Conservation (phyloP, 306 rosid genomes). For the Elaeagnus macrophylla region DNA sequence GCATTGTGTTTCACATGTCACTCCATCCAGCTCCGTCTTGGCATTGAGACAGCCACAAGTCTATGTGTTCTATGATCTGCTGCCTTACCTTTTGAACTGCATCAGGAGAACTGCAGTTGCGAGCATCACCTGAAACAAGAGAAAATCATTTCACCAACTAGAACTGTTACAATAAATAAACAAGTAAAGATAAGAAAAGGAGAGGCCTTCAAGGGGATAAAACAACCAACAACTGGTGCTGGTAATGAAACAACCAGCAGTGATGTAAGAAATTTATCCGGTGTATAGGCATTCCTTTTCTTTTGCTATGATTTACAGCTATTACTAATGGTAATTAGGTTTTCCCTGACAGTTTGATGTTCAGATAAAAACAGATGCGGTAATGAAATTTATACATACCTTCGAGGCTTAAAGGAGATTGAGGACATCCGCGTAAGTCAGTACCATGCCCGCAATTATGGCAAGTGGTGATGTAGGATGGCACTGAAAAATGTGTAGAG, state of each 20-base stretch:
- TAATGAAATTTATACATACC: conserved; percentile 33
- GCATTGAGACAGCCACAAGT: conserved; percentile 82
- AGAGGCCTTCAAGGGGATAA: too few relatives aligned
- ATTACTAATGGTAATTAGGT: too few relatives aligned
- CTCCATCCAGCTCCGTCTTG: conserved; percentile 17
- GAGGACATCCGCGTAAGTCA: conserved; percentile 94
- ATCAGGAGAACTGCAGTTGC: conserved; percentile 66
- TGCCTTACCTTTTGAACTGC: conserved; percentile 78
- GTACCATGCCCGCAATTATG: conserved; percentile 87
- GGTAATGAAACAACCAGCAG: too few relatives aligned
- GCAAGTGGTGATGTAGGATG: conserved; percentile 68
- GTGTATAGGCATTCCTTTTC: too few relatives aligned
- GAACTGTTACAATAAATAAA: background rate
- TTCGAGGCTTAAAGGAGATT: conserved; percentile 55
- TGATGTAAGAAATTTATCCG: too few relatives aligned
- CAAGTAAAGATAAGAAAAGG: background rate
- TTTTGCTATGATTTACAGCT: too few relatives aligned
- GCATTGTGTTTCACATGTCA: background rate
- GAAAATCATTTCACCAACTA: conserved; percentile 13
- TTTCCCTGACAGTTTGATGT: background rate
- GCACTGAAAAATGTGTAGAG: conserved; percentile 50
- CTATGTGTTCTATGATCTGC: conserved; percentile 59
- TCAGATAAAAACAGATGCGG: background rate
- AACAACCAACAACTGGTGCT: too few relatives aligned
- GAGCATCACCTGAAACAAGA: conserved; percentile 50